phyloP scores from a whole-genome alignment of 768 basidiomycete genomes.

The Mycena indigotica region DNA sequence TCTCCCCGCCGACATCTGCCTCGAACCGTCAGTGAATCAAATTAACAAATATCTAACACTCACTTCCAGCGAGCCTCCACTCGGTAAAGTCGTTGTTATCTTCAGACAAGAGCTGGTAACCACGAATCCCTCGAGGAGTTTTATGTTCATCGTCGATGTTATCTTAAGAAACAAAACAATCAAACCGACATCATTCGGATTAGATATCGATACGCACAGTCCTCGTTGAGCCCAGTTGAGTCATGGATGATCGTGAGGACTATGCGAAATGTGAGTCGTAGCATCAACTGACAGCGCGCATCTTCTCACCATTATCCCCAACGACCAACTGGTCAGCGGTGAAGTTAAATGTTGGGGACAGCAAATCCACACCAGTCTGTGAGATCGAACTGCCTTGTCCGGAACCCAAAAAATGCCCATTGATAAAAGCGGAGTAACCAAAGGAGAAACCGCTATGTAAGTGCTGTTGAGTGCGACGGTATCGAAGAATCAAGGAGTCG shows the following conservation, averaged over 20 bases:
- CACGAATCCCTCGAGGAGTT: constrained; percentile 68
- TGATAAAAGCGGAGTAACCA: constrained; percentile 48
- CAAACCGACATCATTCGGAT: background rate
- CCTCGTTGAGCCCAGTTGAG: constrained; percentile 40
- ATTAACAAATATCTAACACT: constrained; percentile 13
- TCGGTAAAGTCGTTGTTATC: constrained; percentile 33
- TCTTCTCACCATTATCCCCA: constrained; percentile 31
- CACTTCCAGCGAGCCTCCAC: constrained; percentile 46
- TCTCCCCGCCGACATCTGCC: constrained; percentile 40
- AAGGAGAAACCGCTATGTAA: constrained; percentile 40
- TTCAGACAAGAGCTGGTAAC: constrained; percentile 51
- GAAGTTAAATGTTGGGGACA: constrained; percentile 37
- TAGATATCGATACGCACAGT: constrained; percentile 28
- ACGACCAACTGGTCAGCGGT: constrained; percentile 31
- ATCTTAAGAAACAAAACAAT: constrained; percentile 20
- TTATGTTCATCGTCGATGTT: constrained; percentile 46
- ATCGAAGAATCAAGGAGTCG: background rate
- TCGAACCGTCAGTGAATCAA: background rate
- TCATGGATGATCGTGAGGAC: constrained; percentile 40
- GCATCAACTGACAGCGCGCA: background rate
- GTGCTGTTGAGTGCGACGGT: background rate
- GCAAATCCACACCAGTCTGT: constrained; percentile 36
- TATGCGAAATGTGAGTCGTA: constrained; percentile 3
- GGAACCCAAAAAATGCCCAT: constrained; percentile 45
- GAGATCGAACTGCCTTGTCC: constrained; percentile 39